Evolutionary conservation across 2,329 filamentous ascomycete species (phyloP).

Genomic region (Sphaerostilbella broomeana): DNA sequence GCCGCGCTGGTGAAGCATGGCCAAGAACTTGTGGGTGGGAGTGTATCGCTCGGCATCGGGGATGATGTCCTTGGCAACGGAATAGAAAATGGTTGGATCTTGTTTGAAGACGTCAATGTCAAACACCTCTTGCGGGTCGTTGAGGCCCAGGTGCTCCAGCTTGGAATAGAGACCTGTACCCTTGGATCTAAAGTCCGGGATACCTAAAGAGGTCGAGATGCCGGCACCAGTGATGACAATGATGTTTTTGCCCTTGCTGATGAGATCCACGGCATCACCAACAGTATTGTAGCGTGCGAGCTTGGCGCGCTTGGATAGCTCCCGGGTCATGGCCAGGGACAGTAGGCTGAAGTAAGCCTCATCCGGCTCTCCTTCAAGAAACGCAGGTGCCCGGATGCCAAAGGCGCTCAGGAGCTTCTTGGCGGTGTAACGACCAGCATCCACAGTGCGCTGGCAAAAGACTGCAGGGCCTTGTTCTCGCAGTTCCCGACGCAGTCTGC

Average conservation of each 20-base stretch:
- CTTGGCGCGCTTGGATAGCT: constrained; percentile 76
- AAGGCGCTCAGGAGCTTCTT: constrained; percentile 85
- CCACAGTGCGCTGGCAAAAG: constrained; percentile 68
- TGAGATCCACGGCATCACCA: constrained; percentile 75
- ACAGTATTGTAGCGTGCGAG: constrained; percentile 74
- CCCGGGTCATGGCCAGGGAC: constrained; percentile 69
- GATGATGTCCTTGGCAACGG: constrained; percentile 82
- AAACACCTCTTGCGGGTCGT: constrained; percentile 91
- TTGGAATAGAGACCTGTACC: constrained; percentile 87
- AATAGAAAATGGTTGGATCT: constrained; percentile 86
- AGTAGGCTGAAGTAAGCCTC: constrained; percentile 69
- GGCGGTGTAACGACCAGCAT: constrained; percentile 62
- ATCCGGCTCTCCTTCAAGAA: constrained; percentile 62
- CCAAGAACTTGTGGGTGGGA: constrained; percentile 91
- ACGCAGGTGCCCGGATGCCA: constrained; percentile 64
- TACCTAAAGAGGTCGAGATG: constrained; percentile 93
- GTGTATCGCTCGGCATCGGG: constrained; percentile 74
- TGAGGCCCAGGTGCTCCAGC: constrained; percentile 67
- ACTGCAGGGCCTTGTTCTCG: constrained; percentile 69
- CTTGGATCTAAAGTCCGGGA: constrained; percentile 94
- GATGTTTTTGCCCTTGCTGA: constrained; percentile 72
- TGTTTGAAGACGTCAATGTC: constrained; percentile 81
- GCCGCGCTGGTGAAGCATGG: constrained; percentile 75
- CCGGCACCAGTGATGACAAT: constrained; percentile 92
- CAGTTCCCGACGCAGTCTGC: constrained; percentile 61